Evolutionary conservation across 352 stramenopile genomes (phyloP), one percentile per base, ranked within the genome.

Genomic region (Plasmopara muralis): DNA sequence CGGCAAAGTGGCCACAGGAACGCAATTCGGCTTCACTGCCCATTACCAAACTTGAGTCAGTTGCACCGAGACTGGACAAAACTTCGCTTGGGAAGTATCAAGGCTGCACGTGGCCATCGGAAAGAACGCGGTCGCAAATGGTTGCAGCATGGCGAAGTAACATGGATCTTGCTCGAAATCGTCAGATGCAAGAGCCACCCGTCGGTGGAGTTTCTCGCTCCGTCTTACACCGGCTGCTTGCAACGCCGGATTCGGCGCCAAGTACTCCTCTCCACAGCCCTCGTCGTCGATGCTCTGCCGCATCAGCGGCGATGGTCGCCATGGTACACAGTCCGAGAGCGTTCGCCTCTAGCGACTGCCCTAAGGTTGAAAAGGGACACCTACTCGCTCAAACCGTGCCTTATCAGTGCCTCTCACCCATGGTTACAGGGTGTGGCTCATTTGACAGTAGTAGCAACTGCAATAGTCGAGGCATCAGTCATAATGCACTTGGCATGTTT

Each of bases 301-400:
- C 60, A 12, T 57, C 64, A n/a, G 64, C 60, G 57, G 44, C 64
- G 8, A 44, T 69, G 15, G 49, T 47, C 0, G 44, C 60, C 15
- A 69, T 72, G 56, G 60, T 69, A 46, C 57, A 69, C 47, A 72
- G 64, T 54, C 64, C 60, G 30, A 42, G 64, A 54, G 50, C 44
- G 10, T 72, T 69, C 45, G 60, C 37, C 49, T 12, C 31, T 12
- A 35, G 31, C 31, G 10, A 8, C 10, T 35, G 31, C 4, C 7
- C 5, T 2, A 72, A 39, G 10, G 13, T 59, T 2, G 43, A 57
- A 42, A 66, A 60, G 12, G 49, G 53, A 40, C 60, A 72, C 28
- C 42, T 53, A 15, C 56, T 13, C 7, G 47, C 55, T 4, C 50
- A 66, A 55, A 65, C 62, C 20, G 44, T 50, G 39, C 59, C 63